A percentile compares a stretch with the other conserved stretches of the same genome.
Evolutionary conservation across 2,329 filamentous ascomycete species (phyloP).

Genomic region (Fusarium tupiense): DNA sequence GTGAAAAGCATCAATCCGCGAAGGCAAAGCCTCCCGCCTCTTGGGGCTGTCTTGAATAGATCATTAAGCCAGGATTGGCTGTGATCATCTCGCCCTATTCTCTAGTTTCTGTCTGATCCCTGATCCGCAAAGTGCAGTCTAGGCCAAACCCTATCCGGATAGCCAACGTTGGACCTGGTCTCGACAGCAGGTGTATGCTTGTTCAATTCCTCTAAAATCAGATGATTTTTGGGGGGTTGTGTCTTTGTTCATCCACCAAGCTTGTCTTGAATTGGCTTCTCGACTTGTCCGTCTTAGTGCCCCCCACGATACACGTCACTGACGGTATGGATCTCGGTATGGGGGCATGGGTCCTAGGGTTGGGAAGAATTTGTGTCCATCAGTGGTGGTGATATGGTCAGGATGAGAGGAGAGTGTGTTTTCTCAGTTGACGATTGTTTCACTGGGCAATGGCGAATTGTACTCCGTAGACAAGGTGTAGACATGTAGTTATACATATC

Average conservation of each 20-base stretch:
- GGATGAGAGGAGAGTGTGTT: not conserved
- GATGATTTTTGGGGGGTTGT: not conserved
- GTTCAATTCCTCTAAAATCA: not conserved
- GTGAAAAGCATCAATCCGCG: not conserved
- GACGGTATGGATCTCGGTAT: slow-evolving; percentile 17
- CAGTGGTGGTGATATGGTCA: not conserved
- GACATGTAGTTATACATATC: not conserved
- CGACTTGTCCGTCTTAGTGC: not conserved
- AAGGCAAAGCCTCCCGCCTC: slow-evolving; percentile 2
- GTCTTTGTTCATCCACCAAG: slow-evolving; percentile 4
- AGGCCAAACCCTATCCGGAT: slow-evolving; percentile 4
- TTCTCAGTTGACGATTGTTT: not conserved
- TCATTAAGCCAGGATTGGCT: slow-evolving; percentile 11
- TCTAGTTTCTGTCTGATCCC: slow-evolving; percentile 20
- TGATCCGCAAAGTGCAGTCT: slow-evolving; percentile 6
- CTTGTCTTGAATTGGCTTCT: slow-evolving; percentile 14
- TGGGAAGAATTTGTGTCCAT: slow-evolving; percentile 4
- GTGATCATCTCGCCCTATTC: slow-evolving; percentile 8
- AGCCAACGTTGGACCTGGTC: not conserved
- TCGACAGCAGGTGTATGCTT: not conserved
- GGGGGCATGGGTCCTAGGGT: slow-evolving; percentile 19
- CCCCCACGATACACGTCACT: slow-evolving; percentile 36
- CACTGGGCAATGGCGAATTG: not conserved
- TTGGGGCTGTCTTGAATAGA: slow-evolving; percentile 1
- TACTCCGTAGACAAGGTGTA: not conserved